Conservation (phyloP, 495 filamentous ascomycete genomes). For the Talaromyces thailandensis region DNA sequence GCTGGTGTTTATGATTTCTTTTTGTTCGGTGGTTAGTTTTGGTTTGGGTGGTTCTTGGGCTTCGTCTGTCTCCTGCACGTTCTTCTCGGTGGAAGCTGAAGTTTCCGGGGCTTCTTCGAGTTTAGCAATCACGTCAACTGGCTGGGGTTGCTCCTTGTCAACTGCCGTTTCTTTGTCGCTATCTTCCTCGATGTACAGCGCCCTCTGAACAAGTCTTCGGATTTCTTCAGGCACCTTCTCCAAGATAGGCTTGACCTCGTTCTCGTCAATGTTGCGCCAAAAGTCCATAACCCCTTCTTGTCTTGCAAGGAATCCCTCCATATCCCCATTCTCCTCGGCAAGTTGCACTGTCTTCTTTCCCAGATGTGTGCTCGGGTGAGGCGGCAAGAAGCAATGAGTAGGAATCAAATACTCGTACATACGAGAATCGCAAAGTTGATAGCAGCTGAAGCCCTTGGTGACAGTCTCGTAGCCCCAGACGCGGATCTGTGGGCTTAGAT, state of each 20-base stretch:
- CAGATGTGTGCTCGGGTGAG: constrained; percentile 77
- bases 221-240: constrained; percentile 40
- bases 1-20: constrained; percentile 34
- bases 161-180: constrained; percentile 9
- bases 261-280: constrained; percentile 73
- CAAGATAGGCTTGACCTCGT: constrained; percentile 66
- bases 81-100: background rate
- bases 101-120: constrained; percentile 1
- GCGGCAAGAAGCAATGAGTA: constrained; percentile 81
- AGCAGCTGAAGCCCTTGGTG: constrained; percentile 79
- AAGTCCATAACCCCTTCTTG: constrained; percentile 71
- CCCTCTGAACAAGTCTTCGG: constrained; percentile 29
- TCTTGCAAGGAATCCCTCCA: constrained; percentile 55
- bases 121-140: constrained; percentile 1
- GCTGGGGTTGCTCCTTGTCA: constrained; percentile 1
- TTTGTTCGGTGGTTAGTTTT: constrained; percentile 22
- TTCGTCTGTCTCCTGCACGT: constrained; percentile 3
- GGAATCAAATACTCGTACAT: constrained; percentile 97
- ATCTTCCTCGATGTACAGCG: constrained; percentile 21
- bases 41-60: constrained; percentile 13
- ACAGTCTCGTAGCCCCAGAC: constrained; percentile 88
- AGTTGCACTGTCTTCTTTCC: constrained; percentile 67
- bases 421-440: constrained; percentile 84
- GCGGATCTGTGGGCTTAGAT: constrained; percentile 78
- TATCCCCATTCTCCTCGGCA: constrained; percentile 59